Evolutionary conservation across 2,329 filamentous ascomycete genomes (phyloP), one percentile per base, ranked within the genome.

Genomic region (Rhinocladiella similis): DNA sequence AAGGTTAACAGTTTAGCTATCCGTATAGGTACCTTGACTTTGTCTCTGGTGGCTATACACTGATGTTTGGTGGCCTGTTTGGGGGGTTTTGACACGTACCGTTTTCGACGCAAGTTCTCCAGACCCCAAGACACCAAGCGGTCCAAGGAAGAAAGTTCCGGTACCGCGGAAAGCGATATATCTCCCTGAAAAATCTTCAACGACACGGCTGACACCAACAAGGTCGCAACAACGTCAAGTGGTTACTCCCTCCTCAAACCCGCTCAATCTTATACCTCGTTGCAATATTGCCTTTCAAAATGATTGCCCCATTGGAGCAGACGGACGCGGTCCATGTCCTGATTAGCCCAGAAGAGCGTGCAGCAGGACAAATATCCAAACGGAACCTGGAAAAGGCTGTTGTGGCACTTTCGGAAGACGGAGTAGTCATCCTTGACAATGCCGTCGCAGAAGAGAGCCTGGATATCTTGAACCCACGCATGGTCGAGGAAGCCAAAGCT

Each of bases 381-480:
- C 50, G 47, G 27, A 53, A 53, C 22, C 19, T 53, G 42, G 50
- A 53, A 33, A 47, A 47, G 20, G 50, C 50, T 41, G 50, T 53
- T 9, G 50, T 53, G 43, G 50, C 50, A 12, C 42, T 53, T 10
- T 47, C 50, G 13, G 42, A 53, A 20, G 71, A 73, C 49, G 71
- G 73, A 19, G 65, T 75, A 7, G 65, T 75, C 38, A 62, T 74
- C 9, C 65, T 75, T 36, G 61, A 58, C 19, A 53, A 55, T 29
- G 49, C 56, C 5, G 52, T 61, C 19, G n/a, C 49, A 7, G 39
- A 49, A 20, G 59, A 57, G 19, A 50, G 52, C 38, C 52, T 73
- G n/a, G 65, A 72, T 57, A 62, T 65, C 6, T 71, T 87, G 27
- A 86, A 87, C 64, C 59, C 64, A 45, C 81, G 80, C 61, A 87